Percentiles rank a stretch among this genome's conserved stretches.
Conservation (phyloP, 2,329 filamentous ascomycete genomes). For the Teratosphaeria viscida region DNA sequence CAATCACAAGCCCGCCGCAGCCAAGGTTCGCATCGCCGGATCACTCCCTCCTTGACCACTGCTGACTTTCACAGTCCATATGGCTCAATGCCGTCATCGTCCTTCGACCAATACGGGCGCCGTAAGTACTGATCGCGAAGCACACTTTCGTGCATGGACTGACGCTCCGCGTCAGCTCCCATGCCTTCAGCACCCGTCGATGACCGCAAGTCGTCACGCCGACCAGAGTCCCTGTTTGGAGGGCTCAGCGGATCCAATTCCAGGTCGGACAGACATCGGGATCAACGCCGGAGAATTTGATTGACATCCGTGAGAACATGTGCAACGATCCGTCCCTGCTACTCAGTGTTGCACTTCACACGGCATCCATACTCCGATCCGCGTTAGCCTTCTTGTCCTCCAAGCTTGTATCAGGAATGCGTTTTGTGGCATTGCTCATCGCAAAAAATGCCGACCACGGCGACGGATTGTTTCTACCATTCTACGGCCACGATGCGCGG, state of each 20-base stretch:
- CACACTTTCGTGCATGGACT: slow-evolving; percentile 8
- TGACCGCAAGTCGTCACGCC: not conserved
- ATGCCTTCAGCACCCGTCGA: not conserved
- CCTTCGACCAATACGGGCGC: slow-evolving; percentile 22
- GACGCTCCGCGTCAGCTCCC: slow-evolving; percentile 17
- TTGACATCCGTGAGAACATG: not conserved
- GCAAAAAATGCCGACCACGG: not conserved
- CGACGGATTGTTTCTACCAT: not conserved
- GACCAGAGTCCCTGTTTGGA: not conserved
- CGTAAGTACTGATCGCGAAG: slow-evolving; percentile 22
- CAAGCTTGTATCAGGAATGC: not conserved
- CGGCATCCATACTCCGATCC: not conserved
- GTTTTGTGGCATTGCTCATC: not conserved
- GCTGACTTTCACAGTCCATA: slow-evolving; percentile 22
- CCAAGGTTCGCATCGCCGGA: slow-evolving; percentile 21
- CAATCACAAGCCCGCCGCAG: slow-evolving; percentile 16
- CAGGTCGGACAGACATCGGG: not conserved
- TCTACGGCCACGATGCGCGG: not conserved
- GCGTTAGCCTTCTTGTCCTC: not conserved
- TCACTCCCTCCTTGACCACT: slow-evolving; percentile 1
- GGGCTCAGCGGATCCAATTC: not conserved
- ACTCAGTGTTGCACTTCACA: not conserved
- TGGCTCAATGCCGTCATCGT: slow-evolving; percentile 12
- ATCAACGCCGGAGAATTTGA: not conserved
- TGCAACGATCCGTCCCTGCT: not conserved